Percentiles rank a stretch among this genome's conserved stretches.
These are phyloP conservation scores for Meira miltonrushii DNA, from an alignment of 1,284 basidiomycete genomes.

Conservation along the genomic window DNA sequence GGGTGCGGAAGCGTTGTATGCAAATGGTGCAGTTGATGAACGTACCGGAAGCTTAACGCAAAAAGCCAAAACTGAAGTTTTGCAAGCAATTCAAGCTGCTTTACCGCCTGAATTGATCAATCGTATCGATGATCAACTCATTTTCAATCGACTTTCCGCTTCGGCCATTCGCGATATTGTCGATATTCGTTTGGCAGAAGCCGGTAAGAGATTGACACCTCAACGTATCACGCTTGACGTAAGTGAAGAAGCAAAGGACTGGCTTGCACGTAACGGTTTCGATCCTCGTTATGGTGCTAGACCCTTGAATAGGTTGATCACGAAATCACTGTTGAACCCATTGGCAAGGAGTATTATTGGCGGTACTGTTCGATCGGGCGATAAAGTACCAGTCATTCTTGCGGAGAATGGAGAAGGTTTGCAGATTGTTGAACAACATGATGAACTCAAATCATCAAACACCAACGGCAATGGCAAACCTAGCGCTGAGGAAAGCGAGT, in stretches of 20 bases:
- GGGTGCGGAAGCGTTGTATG: conserved; percentile 69
- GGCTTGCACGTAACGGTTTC: conserved; percentile 76
- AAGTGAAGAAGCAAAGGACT: conserved; percentile 62
- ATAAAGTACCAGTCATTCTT: conserved; percentile 17
- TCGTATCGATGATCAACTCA: conserved; percentile 65
- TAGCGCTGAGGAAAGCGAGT: not conserved
- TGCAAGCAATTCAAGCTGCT: conserved; percentile 62
- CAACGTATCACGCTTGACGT: conserved; percentile 68
- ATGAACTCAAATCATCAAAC: not conserved
- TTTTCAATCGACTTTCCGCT: conserved; percentile 71
- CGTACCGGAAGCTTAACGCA: conserved; percentile 65
- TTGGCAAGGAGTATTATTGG: conserved; percentile 33
- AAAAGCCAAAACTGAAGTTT: conserved; percentile 65
- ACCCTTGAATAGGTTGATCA: conserved; percentile 55
- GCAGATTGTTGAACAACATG: not conserved
- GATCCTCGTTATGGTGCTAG: conserved; percentile 79
- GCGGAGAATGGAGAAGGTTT: conserved; percentile 8
- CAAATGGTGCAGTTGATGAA: conserved; percentile 62
- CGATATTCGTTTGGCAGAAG: conserved; percentile 59
- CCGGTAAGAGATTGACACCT: conserved; percentile 19
- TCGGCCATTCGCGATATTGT: conserved; percentile 69
- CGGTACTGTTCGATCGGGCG: conserved; percentile 23
- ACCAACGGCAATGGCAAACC: not conserved
- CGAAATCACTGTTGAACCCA: conserved; percentile 40
- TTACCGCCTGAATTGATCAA: conserved; percentile 79